A percentile compares a stretch with the other conserved stretches of the same genome.
These are phyloP conservation scores for Oleoguttula mirabilis DNA, from an alignment of 495 filamentous ascomycete genomes.

Conservation along the genomic window DNA sequence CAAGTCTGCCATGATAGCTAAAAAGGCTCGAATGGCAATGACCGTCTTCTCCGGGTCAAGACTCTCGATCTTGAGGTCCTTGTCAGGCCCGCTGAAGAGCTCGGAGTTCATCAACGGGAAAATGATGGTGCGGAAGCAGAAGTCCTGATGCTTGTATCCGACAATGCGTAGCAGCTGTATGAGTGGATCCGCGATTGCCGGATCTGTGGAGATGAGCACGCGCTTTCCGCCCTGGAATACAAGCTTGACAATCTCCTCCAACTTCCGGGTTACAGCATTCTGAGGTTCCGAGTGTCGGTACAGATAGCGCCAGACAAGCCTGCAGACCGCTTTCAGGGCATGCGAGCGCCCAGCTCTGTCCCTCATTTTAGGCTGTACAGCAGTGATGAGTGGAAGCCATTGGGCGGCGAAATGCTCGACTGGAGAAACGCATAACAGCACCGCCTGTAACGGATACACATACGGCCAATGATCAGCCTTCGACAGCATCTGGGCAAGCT, in stretches of 20 bases:
- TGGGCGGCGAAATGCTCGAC: conserved; percentile 70
- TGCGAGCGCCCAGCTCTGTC: conserved; percentile 69
- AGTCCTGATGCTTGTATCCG: conserved; percentile 83
- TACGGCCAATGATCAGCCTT: conserved; percentile 87
- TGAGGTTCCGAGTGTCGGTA: conserved; percentile 67
- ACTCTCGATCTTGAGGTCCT: conserved; percentile 77
- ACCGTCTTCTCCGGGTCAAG: conserved; percentile 94
- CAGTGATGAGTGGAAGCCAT: conserved; percentile 70
- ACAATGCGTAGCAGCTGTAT: conserved; percentile 92
- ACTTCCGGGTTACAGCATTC: conserved; percentile 56
- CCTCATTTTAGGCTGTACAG: conserved; percentile 65
- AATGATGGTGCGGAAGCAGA: conserved; percentile 81
- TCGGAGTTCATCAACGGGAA: conserved; percentile 93
- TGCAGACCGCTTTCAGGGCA: conserved; percentile 77
- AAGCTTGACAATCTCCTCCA: conserved; percentile 76
- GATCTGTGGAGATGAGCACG: conserved; percentile 67
- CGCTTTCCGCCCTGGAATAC: conserved; percentile 68
- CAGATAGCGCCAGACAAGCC: conserved; percentile 92
- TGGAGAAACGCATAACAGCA: conserved; percentile 76
- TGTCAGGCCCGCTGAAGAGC: conserved; percentile 54
- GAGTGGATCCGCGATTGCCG: conserved; percentile 70
- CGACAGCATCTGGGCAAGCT: conserved; percentile 65
- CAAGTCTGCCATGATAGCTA: conserved; percentile 86
- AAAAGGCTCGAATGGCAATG: conserved; percentile 84
- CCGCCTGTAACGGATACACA: conserved; percentile 72